Conservation (phyloP, 2,329 filamentous ascomycete species). For the Ascochyta lentis region DNA sequence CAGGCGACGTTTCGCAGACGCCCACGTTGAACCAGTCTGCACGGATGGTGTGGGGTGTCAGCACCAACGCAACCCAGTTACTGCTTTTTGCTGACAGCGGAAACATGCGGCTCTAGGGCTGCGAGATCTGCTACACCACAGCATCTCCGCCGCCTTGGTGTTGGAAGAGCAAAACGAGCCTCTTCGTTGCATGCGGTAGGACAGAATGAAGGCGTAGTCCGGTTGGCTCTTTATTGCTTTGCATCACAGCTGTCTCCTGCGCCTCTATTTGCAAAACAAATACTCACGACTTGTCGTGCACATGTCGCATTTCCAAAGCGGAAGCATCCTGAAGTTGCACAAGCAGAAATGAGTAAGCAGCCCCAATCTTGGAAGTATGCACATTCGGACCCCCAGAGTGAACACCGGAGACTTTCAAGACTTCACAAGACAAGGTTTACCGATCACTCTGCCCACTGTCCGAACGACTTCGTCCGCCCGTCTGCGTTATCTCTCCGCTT, state of each 20-base stretch:
- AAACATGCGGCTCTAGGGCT: slow-evolving; percentile 1
- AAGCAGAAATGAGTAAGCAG: slow-evolving; percentile 8
- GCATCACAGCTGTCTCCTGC: background rate
- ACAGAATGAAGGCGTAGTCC: background rate
- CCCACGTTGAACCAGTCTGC: background rate
- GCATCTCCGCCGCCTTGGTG: background rate
- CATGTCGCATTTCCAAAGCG: background rate
- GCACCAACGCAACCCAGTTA: background rate
- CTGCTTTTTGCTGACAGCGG: background rate
- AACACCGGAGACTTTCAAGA: background rate
- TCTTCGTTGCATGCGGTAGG: background rate
- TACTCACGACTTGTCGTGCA: background rate
- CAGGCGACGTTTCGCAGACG: no score
- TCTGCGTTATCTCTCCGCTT: slow-evolving; percentile 5
- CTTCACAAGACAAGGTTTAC: background rate
- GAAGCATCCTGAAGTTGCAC: slow-evolving; percentile 8
- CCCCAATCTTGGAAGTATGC: slow-evolving; percentile 6
- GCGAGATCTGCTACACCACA: slow-evolving; percentile 2
- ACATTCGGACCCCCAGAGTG: background rate
- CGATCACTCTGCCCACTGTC: background rate
- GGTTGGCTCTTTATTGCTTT: background rate
- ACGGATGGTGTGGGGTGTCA: slow-evolving; percentile 1
- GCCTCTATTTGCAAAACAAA: background rate
- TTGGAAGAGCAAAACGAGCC: background rate
- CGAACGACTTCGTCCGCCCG: slow-evolving; percentile 16